Conservation (phyloP, 2,329 filamentous ascomycete genomes). For the Grosmannia clavigera region DNA sequence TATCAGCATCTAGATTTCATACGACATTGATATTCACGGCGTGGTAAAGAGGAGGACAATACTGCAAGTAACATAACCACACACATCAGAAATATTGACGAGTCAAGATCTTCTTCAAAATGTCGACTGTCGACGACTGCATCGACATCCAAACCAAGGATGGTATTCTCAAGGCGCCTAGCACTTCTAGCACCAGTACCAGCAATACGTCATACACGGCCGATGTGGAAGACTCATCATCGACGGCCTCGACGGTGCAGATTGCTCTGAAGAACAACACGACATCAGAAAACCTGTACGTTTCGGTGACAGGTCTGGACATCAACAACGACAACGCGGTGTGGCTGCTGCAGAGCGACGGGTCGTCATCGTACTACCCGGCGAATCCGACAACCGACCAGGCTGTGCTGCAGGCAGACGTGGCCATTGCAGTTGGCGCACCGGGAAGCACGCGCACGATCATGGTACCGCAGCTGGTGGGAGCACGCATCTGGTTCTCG, state of each 20-base stretch:
- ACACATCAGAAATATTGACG: not conserved
- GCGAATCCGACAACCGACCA: constrained; percentile 39
- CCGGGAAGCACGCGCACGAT: constrained; percentile 47
- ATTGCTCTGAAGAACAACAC: constrained; percentile 57
- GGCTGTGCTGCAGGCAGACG: constrained; percentile 40
- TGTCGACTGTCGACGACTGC: constrained; percentile 18
- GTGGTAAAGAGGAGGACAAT: not conserved
- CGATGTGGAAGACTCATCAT: not conserved
- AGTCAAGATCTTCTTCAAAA: constrained; percentile 4
- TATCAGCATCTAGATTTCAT: not conserved
- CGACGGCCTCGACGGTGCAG: constrained; percentile 31
- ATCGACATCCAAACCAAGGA: constrained; percentile 15
- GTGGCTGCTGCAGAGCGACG: constrained; percentile 53
- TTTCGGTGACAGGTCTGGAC: constrained; percentile 58
- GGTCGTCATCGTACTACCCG: constrained; percentile 53
- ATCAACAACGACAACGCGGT: constrained; percentile 46
- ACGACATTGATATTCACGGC: not conserved
- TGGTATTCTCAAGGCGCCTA: constrained; percentile 15
- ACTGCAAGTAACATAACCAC: not conserved
- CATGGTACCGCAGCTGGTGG: constrained; percentile 57
- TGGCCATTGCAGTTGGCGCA: constrained; percentile 50
- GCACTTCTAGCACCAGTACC: not conserved
- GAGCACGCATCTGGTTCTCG: constrained; percentile 62
- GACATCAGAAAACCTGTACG: constrained; percentile 46
- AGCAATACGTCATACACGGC: not conserved